These are phyloP conservation scores for Chalciporus sp. DNA, from an alignment of 1,284 basidiomycete genomes.

Conservation along the genomic window DNA sequence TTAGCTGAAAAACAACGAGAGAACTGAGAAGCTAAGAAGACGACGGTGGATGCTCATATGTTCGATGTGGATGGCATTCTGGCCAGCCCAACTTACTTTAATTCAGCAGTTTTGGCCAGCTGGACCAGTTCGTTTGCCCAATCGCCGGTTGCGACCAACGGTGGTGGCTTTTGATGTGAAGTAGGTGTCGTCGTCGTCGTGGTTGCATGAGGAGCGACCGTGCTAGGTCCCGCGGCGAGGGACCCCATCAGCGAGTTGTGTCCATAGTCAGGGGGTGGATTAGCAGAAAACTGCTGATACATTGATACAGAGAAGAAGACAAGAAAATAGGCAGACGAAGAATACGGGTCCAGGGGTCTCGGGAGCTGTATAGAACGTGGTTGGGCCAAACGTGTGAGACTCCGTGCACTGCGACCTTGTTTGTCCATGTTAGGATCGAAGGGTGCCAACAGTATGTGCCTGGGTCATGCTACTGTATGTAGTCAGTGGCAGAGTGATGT, in stretches of 20 bases:
- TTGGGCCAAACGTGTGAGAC: slow-evolving; percentile 19
- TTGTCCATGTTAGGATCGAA: slow-evolving; percentile 35
- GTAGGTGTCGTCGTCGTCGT: slow-evolving; percentile 28
- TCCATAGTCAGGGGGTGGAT: slow-evolving; percentile 38
- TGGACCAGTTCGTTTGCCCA: slow-evolving; percentile 84
- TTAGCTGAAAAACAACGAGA: slow-evolving; percentile 13
- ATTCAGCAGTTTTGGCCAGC: slow-evolving; percentile 78
- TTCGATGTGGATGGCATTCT: background rate
- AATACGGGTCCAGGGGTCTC: slow-evolving; percentile 36
- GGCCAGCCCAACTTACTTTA: slow-evolving; percentile 58
- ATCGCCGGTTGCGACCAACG: slow-evolving; percentile 72
- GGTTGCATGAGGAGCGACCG: slow-evolving; percentile 34
- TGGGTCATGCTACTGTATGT: too few species aligned
- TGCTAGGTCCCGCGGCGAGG: slow-evolving; percentile 37
- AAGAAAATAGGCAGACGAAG: slow-evolving; percentile 28
- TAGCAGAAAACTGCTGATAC: slow-evolving; percentile 41
- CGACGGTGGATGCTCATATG: background rate
- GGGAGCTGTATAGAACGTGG: background rate
- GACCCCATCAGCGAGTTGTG: slow-evolving; percentile 34
- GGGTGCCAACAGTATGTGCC: too few species aligned
- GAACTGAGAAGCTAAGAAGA: background rate
- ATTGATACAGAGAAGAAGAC: slow-evolving; percentile 27
- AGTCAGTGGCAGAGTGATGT: too few species aligned
- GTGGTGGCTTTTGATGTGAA: slow-evolving; percentile 36
- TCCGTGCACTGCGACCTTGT: slow-evolving; percentile 30